Percentiles rank a stretch among this genome's conserved stretches.
phyloP scores from a whole-genome alignment of 2,329 filamentous ascomycete genomes.

The Penicillium sp. region DNA sequence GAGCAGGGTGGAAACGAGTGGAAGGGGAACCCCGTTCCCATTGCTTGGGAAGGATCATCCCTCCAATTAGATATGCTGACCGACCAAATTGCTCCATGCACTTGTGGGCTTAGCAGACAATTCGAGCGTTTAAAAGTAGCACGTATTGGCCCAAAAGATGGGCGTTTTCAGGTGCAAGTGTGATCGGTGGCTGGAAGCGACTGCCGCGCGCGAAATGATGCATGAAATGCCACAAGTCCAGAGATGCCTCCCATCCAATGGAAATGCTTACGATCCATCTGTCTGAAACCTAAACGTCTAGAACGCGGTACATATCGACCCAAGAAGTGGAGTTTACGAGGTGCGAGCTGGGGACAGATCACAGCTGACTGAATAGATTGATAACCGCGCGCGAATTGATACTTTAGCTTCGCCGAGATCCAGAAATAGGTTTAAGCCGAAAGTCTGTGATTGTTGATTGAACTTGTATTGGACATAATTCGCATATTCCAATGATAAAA shows the following conservation, averaged over 20 bases:
- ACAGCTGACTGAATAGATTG: background rate
- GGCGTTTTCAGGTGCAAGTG: too few relatives aligned
- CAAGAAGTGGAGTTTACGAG: background rate
- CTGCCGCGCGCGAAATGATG: background rate
- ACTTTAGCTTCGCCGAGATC: background rate
- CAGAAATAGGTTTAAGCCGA: background rate
- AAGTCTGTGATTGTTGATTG: background rate
- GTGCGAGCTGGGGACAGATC: background rate
- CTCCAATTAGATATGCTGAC: background rate
- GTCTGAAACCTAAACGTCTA: background rate
- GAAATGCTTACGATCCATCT: background rate
- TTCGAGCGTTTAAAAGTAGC: background rate
- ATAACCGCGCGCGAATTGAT: background rate
- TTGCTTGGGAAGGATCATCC: background rate
- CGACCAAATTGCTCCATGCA: background rate
- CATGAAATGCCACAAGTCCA: background rate
- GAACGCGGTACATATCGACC: background rate
- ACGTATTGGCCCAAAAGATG: background rate
- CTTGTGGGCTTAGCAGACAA: background rate
- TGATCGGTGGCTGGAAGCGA: background rate
- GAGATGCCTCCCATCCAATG: background rate
- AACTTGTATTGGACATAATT: background rate
- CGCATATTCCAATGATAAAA: background rate
- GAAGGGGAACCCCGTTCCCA: too few relatives aligned
- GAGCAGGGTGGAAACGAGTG: background rate